Base-by-base conservation (phyloP, 169 alveolate genomes). In the Sarcocystis neurona region DNA sequence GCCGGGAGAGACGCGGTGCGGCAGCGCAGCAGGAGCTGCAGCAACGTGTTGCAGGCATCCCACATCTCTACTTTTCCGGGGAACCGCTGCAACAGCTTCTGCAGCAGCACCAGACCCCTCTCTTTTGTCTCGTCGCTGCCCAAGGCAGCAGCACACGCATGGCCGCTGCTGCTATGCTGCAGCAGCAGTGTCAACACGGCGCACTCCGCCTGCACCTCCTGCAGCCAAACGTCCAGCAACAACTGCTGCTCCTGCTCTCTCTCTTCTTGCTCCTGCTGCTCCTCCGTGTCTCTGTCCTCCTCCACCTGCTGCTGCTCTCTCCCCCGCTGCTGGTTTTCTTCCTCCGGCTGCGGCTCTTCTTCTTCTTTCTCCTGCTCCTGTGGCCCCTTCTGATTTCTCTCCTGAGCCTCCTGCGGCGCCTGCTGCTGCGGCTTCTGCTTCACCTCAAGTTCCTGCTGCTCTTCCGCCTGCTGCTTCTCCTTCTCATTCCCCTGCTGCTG, bases 391-490 rank as follows among this genome's bases (percentile, higher is more conserved):
- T 23, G 12, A 53, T 53, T 53, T 53, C 66, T 53, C 23, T 53
- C 66, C 23, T 53, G 12, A 12, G 12, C 66, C 66, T 53, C 66
- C 23, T 53, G 66, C 66, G 12, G 66, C 23, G 66, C 66, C 23
- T 23, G 66, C 23, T 23, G 66, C 23, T 53, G 12, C 23, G 30
- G 66, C 23, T 23, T 12, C 23, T 53, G 12, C 66, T 53, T 23
- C 66, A 53, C 12, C 30, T 12, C 23, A 53, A 15, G 66, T 53
- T 15, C 66, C 12, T 12, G 30, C 23, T 53, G 34, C 82, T 47
- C 82, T 10, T 23, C 34, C 30, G 82, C 82, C 82, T 39, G 82
- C 82, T 41, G 82, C 20, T 39, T 72, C 46, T 72, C 58, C 75
- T 1, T 41, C 8, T 15, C 75, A 4, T 18, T 20, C 8, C 75